Percentiles rank a stretch among this genome's conserved stretches.
phyloP scores from a whole-genome alignment of 2,329 filamentous ascomycete genomes.

The Colletotrichum paranaense region DNA sequence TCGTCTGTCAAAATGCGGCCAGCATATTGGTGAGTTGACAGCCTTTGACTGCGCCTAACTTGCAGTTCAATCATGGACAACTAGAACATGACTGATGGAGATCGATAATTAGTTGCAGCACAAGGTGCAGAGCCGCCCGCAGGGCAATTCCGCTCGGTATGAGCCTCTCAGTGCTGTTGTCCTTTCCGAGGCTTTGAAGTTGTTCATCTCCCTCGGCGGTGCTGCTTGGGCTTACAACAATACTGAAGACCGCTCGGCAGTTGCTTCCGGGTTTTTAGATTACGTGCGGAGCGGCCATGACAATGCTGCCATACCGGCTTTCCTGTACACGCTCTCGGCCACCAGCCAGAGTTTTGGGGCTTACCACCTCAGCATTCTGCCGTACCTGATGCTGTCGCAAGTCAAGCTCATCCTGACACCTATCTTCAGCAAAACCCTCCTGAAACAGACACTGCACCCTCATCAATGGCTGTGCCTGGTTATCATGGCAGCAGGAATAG shows the following conservation, averaged over 20 bases:
- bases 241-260: neutral
- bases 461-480: constrained; percentile 4
- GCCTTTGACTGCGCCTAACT: neutral
- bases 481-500: constrained; percentile 1
- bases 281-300: neutral
- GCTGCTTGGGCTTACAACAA: neutral
- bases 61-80: neutral
- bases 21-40: neutral
- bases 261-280: neutral
- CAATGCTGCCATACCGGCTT: neutral
- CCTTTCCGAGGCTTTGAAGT: neutral
- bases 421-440: neutral
- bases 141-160: neutral
- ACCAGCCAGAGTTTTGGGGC: neutral
- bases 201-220: neutral
- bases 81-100: neutral
- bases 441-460: neutral
- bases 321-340: neutral
- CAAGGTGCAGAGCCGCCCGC: neutral
- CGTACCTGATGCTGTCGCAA: constrained; percentile 9
- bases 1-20: neutral
- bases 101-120: neutral
- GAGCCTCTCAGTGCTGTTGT: neutral
- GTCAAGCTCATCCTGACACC: constrained; percentile 11
- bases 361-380: neutral